These are phyloP conservation scores for Daldinia eschscholtzii DNA, from an alignment of 2,329 filamentous ascomycete species.

Conservation along the genomic window DNA sequence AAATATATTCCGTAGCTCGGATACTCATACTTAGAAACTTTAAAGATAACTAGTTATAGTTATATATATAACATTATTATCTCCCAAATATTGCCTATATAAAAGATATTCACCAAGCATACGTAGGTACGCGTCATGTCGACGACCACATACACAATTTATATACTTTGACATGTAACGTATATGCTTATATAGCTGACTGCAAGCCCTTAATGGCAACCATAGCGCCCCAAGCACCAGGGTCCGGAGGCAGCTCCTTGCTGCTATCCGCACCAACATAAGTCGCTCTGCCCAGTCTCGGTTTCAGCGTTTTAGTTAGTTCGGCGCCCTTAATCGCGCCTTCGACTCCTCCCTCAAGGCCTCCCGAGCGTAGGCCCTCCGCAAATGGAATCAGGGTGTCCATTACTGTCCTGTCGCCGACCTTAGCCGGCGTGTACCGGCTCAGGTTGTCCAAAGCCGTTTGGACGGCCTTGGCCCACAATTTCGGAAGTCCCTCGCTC, in stretches of 20 bases:
- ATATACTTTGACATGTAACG: conserved; percentile 6
- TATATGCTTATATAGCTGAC: conserved; percentile 41
- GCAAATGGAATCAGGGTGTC: conserved; percentile 69
- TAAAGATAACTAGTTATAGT: no score
- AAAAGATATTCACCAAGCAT: not conserved
- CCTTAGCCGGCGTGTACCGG: conserved; percentile 67
- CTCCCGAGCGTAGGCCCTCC: conserved; percentile 60
- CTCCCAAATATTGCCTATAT: not conserved
- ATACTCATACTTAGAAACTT: not conserved
- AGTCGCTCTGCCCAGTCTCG: conserved; percentile 74
- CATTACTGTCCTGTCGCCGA: conserved; percentile 70
- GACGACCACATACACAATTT: conserved; percentile 4
- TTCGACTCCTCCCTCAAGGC: conserved; percentile 67
- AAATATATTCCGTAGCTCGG: not conserved
- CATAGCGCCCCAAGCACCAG: conserved; percentile 78
- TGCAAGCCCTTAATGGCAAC: conserved; percentile 61
- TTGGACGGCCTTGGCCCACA: conserved; percentile 60
- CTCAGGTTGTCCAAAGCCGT: conserved; percentile 61
- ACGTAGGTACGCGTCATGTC: conserved; percentile 12
- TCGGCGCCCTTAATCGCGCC: conserved; percentile 72
- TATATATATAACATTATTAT: no score
- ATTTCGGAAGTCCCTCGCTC: conserved; percentile 52
- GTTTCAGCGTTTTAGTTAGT: conserved; percentile 73
- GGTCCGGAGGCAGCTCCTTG: conserved; percentile 71
- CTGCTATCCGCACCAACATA: conserved; percentile 71